A percentile compares a stretch with the other conserved stretches of the same genome.
Evolutionary conservation across 352 stramenopile species (phyloP).

Genomic region (Pythium chondricola): DNA sequence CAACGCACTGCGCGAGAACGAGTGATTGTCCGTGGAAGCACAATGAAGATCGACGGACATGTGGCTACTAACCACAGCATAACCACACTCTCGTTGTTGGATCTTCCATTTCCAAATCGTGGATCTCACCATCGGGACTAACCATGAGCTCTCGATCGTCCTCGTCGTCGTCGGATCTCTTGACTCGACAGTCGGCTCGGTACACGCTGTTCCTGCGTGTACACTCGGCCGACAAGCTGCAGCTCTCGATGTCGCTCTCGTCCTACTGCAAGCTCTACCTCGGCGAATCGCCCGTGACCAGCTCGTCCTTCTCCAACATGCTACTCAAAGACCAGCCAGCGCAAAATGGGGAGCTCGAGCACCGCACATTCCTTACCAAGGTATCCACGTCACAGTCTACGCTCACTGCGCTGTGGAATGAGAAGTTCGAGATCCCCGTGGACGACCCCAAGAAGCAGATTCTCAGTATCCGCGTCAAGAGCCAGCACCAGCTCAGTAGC

Average conservation of each 20-base stretch:
- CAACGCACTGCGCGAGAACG: too few species aligned
- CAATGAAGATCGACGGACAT: too few species aligned
- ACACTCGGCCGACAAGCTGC: constrained; percentile 48
- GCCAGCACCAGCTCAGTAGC: constrained; percentile 56
- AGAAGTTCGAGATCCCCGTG: constrained; percentile 66
- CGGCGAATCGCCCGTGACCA: constrained; percentile 41
- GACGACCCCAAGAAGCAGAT: constrained; percentile 39
- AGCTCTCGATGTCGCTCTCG: constrained; percentile 27
- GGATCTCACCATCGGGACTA: not conserved
- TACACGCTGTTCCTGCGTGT: constrained; percentile 66
- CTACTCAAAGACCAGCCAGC: constrained; percentile 9
- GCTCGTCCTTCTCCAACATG: constrained; percentile 18
- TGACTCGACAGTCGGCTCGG: too few species aligned
- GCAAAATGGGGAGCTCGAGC: constrained; percentile 8
- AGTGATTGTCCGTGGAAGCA: too few species aligned
- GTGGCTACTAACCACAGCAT: not conserved
- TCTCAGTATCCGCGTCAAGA: constrained; percentile 71
- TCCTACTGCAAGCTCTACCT: constrained; percentile 76
- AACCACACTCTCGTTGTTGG: not conserved
- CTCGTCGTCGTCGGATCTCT: constrained; percentile 12
- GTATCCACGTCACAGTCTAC: constrained; percentile 26
- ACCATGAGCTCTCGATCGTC: constrained; percentile 12
- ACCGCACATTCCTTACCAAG: constrained; percentile 59
- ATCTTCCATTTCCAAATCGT: too few species aligned
- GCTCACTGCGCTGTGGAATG: constrained; percentile 56